Percentiles rank a stretch among this genome's conserved stretches.
Evolutionary conservation across 805 yeast species (phyloP).

Genomic region (Vanderwaltozyma verrucispora): DNA sequence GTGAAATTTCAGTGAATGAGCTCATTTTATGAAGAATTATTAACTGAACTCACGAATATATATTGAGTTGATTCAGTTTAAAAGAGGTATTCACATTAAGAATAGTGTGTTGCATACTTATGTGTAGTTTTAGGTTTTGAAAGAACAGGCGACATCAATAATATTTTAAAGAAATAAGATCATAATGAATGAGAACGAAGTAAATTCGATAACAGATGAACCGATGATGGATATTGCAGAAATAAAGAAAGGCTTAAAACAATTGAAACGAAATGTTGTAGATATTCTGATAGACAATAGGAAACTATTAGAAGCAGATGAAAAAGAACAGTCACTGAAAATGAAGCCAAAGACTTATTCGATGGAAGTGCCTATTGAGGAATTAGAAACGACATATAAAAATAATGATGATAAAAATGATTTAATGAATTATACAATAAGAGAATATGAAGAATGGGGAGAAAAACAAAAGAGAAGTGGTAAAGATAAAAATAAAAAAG

Average conservation of each 20-base stretch:
- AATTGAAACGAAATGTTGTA: conserved; percentile 11
- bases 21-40: too few species aligned
- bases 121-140: too few species aligned
- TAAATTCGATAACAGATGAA: too few species aligned
- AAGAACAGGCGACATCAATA: too few species aligned
- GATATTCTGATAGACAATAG: conserved; percentile 15
- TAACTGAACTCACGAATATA: too few species aligned
- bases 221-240: too few species aligned
- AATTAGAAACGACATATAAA: neutral
- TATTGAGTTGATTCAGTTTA: too few species aligned
- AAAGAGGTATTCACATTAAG: too few species aligned
- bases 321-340: conserved; percentile 3
- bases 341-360: conserved; percentile 21
- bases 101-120: too few species aligned
- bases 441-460: conserved; percentile 21
- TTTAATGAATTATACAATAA: conserved; percentile 15
- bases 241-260: conserved; percentile 5
- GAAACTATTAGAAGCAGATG: conserved; percentile 12
- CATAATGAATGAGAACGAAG: too few species aligned
- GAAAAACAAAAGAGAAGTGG: conserved; percentile 4
- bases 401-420: conserved; percentile 1
- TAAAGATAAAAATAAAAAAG: conserved; percentile 2
- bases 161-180: too few species aligned
- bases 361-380: conserved; percentile 8
- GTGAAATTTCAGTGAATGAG: too few species aligned